Conservation (phyloP, 2,329 filamentous ascomycete species). For the Aspergillus hiratsukae region DNA sequence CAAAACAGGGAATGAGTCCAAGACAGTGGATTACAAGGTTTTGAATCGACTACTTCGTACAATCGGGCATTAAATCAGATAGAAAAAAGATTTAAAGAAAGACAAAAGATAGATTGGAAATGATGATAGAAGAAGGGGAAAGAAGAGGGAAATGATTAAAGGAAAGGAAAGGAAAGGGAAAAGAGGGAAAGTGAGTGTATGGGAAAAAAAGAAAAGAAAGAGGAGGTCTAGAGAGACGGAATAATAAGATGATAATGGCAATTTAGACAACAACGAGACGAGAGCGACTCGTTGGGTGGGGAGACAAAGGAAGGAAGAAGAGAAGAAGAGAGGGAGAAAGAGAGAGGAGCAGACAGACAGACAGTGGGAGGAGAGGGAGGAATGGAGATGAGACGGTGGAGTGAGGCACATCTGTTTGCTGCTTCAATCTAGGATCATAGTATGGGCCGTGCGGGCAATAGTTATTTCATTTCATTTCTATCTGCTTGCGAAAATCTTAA, state of each 20-base stretch:
- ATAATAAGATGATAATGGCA: slow-evolving; percentile 13
- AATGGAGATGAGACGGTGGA: not conserved
- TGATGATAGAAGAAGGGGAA: slow-evolving; percentile 4
- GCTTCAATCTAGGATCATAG: not conserved
- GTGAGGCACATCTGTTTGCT: not conserved
- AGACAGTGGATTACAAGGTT: slow-evolving; percentile 2
- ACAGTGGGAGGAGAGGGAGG: slow-evolving; percentile 1
- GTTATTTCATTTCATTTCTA: not conserved
- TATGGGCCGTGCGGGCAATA: not conserved
- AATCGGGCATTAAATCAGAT: not conserved
- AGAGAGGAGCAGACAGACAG: slow-evolving; percentile 10
- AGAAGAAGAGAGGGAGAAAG: slow-evolving; percentile 18
- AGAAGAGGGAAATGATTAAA: slow-evolving; percentile 13
- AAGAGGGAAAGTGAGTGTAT: slow-evolving; percentile 4
- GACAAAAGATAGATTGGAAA: not conserved
- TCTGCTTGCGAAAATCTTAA: not conserved
- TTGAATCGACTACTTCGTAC: slow-evolving; percentile 6
- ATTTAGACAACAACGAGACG: slow-evolving; percentile 33
- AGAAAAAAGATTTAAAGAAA: slow-evolving; percentile 3
- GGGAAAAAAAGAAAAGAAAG: slow-evolving; percentile 12
- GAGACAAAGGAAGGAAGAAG: slow-evolving; percentile 28
- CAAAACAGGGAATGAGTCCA: slow-evolving; percentile 10
- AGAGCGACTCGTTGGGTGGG: slow-evolving; percentile 30
- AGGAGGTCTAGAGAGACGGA: slow-evolving; percentile 10
- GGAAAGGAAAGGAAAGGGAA: slow-evolving; percentile 9